phyloP scores from a whole-genome alignment of 2,329 filamentous ascomycete species.

The Colletotrichum agaves region DNA sequence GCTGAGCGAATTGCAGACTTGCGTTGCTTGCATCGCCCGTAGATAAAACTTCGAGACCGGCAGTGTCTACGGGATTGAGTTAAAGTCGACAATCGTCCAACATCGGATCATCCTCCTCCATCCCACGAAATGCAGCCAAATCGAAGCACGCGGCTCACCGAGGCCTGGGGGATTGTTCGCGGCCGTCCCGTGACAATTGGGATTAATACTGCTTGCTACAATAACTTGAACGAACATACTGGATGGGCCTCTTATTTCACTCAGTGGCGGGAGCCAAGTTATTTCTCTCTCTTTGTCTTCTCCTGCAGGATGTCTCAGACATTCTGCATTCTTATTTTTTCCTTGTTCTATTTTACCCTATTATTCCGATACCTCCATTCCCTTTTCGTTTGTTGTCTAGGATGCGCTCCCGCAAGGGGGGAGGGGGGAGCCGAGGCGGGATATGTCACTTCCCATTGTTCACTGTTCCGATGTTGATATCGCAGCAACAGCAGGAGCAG shows the following conservation, averaged over 20 bases:
- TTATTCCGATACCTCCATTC: neutral
- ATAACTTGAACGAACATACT: no score
- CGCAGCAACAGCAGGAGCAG: neutral
- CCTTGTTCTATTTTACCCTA: no score
- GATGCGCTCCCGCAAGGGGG: neutral
- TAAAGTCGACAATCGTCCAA: neutral
- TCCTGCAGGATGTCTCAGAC: conserved; percentile 10
- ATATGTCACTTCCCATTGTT: neutral
- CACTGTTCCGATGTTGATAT: neutral
- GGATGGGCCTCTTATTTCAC: no score
- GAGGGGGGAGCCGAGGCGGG: neutral
- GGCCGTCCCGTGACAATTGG: no score
- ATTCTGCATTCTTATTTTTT: neutral
- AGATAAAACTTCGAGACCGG: no score
- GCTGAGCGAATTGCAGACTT: no score
- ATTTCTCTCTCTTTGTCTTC: neutral
- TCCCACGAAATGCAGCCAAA: neutral
- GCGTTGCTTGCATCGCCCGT: no score
- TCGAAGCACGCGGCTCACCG: neutral
- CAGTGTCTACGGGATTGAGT: neutral
- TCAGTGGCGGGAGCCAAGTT: no score
- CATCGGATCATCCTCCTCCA: neutral
- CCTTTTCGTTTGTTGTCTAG: neutral
- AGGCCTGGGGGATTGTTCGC: no score
- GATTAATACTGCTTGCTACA: no score